Percentiles rank a stretch among this genome's conserved stretches.
Evolutionary conservation across 73 alveolate species (phyloP).

Genomic region (Effrenium voratum): DNA sequence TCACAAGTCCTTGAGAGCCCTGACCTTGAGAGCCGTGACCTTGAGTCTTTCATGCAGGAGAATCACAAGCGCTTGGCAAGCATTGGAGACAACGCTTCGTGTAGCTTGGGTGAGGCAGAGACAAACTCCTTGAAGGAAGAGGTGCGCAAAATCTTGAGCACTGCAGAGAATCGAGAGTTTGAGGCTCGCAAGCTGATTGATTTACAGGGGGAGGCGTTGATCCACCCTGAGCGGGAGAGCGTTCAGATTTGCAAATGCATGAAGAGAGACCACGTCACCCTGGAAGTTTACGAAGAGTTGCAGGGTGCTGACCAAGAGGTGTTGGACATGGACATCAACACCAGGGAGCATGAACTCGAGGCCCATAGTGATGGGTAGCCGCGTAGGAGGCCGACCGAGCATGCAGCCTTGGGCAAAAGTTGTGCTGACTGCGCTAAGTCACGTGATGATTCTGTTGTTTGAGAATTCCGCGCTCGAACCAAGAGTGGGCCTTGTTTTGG

Average conservation of each 20-base stretch:
- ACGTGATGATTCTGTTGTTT: too few species aligned
- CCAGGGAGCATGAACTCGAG: not conserved
- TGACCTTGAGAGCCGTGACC: not conserved
- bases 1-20: not conserved
- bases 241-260: conserved; percentile 26
- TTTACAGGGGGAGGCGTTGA: conserved; percentile 58
- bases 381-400: too few species aligned
- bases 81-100: conserved; percentile 25
- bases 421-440: too few species aligned
- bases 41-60: conserved; percentile 48
- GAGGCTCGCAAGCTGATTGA: conserved; percentile 74
- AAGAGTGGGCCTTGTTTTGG: too few species aligned
- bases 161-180: not conserved
- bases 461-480: too few species aligned
- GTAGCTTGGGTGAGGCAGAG: conserved; percentile 34
- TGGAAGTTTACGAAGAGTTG: conserved; percentile 32
- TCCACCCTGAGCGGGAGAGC: conserved; percentile 26
- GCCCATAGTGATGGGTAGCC: not conserved
- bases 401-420: too few species aligned
- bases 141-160: not conserved
- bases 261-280: conserved; percentile 4
- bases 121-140: not conserved
- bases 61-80: not conserved
- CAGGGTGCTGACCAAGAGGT: not conserved
- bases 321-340: conserved; percentile 27